Evolutionary conservation across 306 rosid genomes (phyloP), one percentile per base, ranked within the genome.

Genomic region (Notholithocarpus densiflorus): DNA sequence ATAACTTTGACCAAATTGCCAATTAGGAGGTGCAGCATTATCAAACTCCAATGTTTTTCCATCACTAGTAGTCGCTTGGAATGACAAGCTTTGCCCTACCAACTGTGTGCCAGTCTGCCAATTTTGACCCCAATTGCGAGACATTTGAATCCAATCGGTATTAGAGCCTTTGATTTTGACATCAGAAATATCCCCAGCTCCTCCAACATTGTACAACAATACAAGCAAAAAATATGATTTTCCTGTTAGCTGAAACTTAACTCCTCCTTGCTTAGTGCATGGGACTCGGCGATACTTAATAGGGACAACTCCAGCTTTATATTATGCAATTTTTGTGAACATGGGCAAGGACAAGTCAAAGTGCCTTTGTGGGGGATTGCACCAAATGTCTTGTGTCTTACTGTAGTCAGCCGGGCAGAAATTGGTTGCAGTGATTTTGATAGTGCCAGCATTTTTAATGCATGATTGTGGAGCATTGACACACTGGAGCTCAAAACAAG

Each of bases 41-140:
- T 54, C 56, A 71, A 88, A 85, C 68, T 74, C n/a, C 45, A 89
- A 1, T 66, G 0, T 31, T 27, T 68, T 84, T 2, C 79, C 75
- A 82, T 90, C 90, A 74, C 93, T 0, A 97, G 88, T 81, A 94
- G 76, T 21, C 8, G 40, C 40, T 6, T 34, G 40, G 40, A 34
- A 34, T 34, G 40, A 34, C 2, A 34, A 34, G 40, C 83, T 6
- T 66, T 88, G 90, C 15, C 97, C 97, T 1, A 75, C 77, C 4
- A 90, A 26, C 4, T 21, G 26, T 1, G 0, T 0, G 0, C 76
- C 73, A 0, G 74, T 61, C 60, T 77, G 77, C 90, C 90, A 90
- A 23, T 86, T 75, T 19, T 88, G 88, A 0, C 96, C 98, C 97
- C 96, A 94, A 0, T 76, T 87, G 1, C 86, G 82, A 0, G 80